Evolutionary conservation across 192 early-diverging fungal genomes (phyloP), one percentile per base, ranked within the genome.

Genomic region (Coemansia sp.): DNA sequence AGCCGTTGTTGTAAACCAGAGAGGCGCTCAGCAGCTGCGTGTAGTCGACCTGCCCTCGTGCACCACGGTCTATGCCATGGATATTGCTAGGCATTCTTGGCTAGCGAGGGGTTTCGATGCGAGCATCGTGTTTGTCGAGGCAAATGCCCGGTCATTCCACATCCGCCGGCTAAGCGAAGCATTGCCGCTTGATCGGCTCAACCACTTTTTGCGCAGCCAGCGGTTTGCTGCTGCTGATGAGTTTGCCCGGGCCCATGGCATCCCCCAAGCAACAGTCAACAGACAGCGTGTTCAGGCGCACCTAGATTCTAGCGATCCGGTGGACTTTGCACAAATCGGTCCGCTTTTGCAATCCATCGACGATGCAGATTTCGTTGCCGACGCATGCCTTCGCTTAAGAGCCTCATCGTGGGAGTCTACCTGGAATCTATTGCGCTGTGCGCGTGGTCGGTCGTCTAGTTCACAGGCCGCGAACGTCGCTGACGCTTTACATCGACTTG

Each of bases 101-200:
- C 40, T 53, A 19, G 47, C 56, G 25, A 41, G 28, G 9, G 60
- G 58, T 19, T 35, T 42, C 2, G 50, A 50, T 15, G 64, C 43
- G n/a, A 46, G 58, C 11, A 50, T 69, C 18, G 32, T 75, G 28
- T 69, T 75, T 60, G 54, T 64, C 20, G 72, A 75, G 66, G 66
- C 18, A 37, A 41, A 11, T 23, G 22, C 14, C 36, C 28, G 9
- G 39, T 35, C 42, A 2, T 34, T 75, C 17, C 43, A 35, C 42
- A n/a, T 69, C 45, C 72, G 72, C 5, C 36, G 46, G 32, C 50
- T 75, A 6, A 33, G 33, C 14, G 60, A 64, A 15, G 56, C 72
- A 5, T 52, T 60, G 14, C 66, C 72, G 2, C 20, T 64, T 39
- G 66, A 75, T 10, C 65, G 72, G 20, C 42, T 75, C 30, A 36